Percentiles rank a stretch among this genome's conserved stretches.
Evolutionary conservation across 306 rosid genomes (phyloP).

Genomic region (Dryas octopetala): DNA sequence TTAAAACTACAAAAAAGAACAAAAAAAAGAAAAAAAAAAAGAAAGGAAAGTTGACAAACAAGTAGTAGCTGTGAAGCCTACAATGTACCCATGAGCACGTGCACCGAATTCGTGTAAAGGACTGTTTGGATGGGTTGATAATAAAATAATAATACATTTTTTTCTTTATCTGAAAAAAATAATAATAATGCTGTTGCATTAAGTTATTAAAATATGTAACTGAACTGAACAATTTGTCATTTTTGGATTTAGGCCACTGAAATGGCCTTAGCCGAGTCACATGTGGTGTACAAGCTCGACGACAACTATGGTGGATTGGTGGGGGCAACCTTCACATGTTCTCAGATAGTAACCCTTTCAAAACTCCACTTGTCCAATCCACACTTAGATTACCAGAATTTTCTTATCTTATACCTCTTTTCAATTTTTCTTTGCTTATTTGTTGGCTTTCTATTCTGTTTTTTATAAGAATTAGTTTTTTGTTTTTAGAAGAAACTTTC

Average conservation of each 20-base stretch:
- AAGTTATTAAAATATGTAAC: neutral
- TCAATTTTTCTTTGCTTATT: too few species aligned
- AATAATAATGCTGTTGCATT: neutral
- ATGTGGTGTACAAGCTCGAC: slow-evolving; percentile 27
- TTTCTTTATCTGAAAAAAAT: neutral
- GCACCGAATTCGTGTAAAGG: slow-evolving; percentile 12
- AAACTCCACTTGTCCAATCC: slow-evolving; percentile 16
- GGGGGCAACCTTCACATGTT: slow-evolving; percentile 33
- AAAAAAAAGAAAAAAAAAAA: neutral
- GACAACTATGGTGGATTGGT: slow-evolving; percentile 26
- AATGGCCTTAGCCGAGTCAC: slow-evolving; percentile 21
- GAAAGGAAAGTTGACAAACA: neutral
- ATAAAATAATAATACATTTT: too few species aligned
- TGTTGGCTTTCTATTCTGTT: too few species aligned
- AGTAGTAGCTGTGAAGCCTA: neutral
- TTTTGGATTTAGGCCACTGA: slow-evolving; percentile 8
- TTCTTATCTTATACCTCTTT: neutral
- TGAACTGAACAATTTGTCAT: neutral
- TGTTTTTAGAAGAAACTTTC: too few species aligned
- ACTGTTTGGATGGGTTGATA: neutral
- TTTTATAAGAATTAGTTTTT: too few species aligned
- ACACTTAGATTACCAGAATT: neutral
- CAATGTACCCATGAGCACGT: slow-evolving; percentile 24
- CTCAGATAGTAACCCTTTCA: neutral
- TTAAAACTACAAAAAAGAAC: too few species aligned